phyloP scores from a whole-genome alignment of 768 basidiomycete genomes.

The Leccinum ochraceum region DNA sequence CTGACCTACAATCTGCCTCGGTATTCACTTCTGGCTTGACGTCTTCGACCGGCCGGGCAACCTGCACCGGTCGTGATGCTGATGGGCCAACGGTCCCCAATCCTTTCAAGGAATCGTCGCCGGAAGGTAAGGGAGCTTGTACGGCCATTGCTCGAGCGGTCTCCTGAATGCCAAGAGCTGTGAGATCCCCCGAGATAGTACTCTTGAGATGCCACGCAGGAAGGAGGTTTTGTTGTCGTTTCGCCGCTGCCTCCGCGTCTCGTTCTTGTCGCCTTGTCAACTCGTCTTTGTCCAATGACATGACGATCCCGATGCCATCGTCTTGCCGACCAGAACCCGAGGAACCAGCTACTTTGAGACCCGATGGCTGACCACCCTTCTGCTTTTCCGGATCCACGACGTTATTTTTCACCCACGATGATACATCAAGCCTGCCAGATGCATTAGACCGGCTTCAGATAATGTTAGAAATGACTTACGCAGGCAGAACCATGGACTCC shows the following conservation, averaged over 20 bases:
- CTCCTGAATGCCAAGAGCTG: slow-evolving; percentile 81
- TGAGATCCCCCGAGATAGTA: slow-evolving; percentile 91
- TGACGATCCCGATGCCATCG: slow-evolving; percentile 82
- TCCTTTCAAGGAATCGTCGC: slow-evolving; percentile 74
- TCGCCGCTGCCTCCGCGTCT: slow-evolving; percentile 80
- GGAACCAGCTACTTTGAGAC: slow-evolving; percentile 75
- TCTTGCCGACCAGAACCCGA: slow-evolving; percentile 58
- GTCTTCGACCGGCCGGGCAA: slow-evolving; percentile 31
- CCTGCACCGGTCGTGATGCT: slow-evolving; percentile 30
- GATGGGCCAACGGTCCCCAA: slow-evolving; percentile 54
- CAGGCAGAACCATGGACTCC: slow-evolving; percentile 83
- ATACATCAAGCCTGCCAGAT: slow-evolving; percentile 70
- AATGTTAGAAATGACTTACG: slow-evolving; percentile 47
- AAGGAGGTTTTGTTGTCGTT: slow-evolving; percentile 86
- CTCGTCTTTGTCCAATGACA: slow-evolving; percentile 89
- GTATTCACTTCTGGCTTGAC: slow-evolving; percentile 53
- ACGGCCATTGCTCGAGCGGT: slow-evolving; percentile 51
- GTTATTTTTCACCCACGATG: slow-evolving; percentile 77
- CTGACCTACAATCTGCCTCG: slow-evolving; percentile 63
- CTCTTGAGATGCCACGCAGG: slow-evolving; percentile 96
- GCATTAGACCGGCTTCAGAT: slow-evolving; percentile 3
- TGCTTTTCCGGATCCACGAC: slow-evolving; percentile 63
- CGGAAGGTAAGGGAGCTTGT: slow-evolving; percentile 43
- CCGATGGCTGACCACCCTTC: slow-evolving; percentile 50
- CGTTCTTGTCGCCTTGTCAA: slow-evolving; percentile 69